phyloP scores from a whole-genome alignment of 176 grass and related monocot species.

The Oryza nivara region DNA sequence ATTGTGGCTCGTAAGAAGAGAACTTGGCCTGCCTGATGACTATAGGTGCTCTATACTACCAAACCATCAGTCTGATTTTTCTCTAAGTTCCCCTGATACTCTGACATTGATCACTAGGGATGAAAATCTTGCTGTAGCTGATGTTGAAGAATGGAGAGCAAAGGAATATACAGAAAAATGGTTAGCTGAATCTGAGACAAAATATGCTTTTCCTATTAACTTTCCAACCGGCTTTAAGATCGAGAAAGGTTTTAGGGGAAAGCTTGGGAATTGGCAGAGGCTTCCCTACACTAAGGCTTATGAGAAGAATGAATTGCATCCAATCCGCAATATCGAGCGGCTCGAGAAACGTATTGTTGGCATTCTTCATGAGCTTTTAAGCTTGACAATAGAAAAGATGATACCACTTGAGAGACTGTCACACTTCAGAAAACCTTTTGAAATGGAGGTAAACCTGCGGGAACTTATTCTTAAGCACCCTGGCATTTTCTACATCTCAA shows the following conservation, averaged over 20 bases:
- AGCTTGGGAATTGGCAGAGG: too few relatives aligned
- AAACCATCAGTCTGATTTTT: conserved; percentile 45
- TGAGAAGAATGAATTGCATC: too few relatives aligned
- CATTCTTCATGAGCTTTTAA: too few relatives aligned
- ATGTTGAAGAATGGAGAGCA: conserved; percentile 36
- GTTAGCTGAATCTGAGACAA: too few relatives aligned
- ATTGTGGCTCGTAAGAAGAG: conserved; percentile 58
- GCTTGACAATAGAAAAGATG: too few relatives aligned
- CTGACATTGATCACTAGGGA: conserved; percentile 44
- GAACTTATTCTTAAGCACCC: conserved; percentile 70
- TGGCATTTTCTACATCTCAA: conserved; percentile 77
- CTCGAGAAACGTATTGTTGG: too few relatives aligned
- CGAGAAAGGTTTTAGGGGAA: too few relatives aligned
- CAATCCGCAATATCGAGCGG: too few relatives aligned
- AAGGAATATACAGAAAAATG: too few relatives aligned
- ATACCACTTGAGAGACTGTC: conserved; percentile 52
- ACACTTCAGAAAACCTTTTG: conserved; percentile 55
- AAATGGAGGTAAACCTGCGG: conserved; percentile 62
- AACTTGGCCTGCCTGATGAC: conserved; percentile 64
- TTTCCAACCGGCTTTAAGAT: too few relatives aligned
- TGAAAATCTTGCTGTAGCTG: conserved; percentile 52
- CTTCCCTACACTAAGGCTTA: too few relatives aligned
- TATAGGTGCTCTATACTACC: conserved; percentile 54
- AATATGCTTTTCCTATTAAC: too few relatives aligned
- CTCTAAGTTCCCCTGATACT: conserved; percentile 46